Evolutionary conservation across 2,329 filamentous ascomycete genomes (phyloP).

Genomic region (Beauveria brongniartii): DNA sequence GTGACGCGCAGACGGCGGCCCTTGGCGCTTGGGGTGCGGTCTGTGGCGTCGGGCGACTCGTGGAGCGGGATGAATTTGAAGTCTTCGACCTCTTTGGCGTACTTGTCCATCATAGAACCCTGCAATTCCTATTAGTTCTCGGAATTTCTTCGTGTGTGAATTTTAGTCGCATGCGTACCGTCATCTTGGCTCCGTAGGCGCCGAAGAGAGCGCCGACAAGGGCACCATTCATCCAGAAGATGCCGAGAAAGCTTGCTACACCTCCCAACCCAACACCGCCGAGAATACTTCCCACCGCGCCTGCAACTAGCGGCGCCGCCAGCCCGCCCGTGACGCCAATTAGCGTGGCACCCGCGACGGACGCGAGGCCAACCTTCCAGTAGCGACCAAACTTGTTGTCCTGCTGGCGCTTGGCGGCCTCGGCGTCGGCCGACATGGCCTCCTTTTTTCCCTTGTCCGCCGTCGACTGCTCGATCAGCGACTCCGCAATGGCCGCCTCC

Average conservation of each 20-base stretch:
- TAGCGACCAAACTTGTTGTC: constrained; percentile 62
- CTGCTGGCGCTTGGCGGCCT: constrained; percentile 64
- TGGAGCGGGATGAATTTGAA: constrained; percentile 68
- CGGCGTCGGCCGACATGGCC: constrained; percentile 64
- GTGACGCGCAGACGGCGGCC: constrained; percentile 62
- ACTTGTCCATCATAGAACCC: constrained; percentile 80
- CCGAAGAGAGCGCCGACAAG: constrained; percentile 84
- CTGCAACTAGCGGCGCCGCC: constrained; percentile 82
- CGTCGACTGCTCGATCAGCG: constrained; percentile 58
- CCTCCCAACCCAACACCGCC: constrained; percentile 78
- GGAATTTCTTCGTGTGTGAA: background rate
- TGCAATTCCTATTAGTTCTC: constrained; percentile 13
- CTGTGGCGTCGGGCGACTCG: constrained; percentile 6
- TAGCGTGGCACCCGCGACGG: constrained; percentile 77
- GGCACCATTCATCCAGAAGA: constrained; percentile 78
- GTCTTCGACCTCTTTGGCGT: constrained; percentile 81
- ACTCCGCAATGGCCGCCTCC: constrained; percentile 68
- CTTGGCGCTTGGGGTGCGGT: constrained; percentile 13
- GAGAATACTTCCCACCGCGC: constrained; percentile 76
- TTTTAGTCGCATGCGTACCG: constrained; percentile 24
- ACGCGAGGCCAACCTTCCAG: constrained; percentile 88
- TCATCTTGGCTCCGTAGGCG: constrained; percentile 75
- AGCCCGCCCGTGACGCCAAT: constrained; percentile 89
- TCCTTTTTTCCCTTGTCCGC: constrained; percentile 31
- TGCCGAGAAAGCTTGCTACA: constrained; percentile 76